Base-by-base conservation (phyloP, 305 asterid species). In the Fraxinus albicans region DNA sequence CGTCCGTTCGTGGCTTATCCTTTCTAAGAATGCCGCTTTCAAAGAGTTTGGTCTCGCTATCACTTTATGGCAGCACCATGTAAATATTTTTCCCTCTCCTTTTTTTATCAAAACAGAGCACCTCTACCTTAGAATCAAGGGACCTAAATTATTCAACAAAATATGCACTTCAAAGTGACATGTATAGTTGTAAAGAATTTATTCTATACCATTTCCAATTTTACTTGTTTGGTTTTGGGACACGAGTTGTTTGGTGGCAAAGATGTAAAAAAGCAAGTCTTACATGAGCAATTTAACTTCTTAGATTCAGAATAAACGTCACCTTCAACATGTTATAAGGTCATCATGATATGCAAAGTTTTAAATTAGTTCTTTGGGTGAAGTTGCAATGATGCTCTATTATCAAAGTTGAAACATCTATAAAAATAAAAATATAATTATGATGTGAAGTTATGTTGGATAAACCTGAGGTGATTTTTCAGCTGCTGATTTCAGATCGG, bases 381-480 rank as follows among this genome's bases (percentile, higher is more conserved):
- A 81, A 77, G 58, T 10, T 33, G 58, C 73, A 76, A 13, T 21
- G 77, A 23, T 0, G 29, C 27, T 8, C 35, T 3, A 80, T 15
- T 79, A 76, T 76, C 73, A 75, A 70, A 17, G n/a, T 73, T 15
- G 47, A 60, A 69, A 72, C 74, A 53, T 40, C 17, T 42, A 27
- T 21, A 79, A 42, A 77, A 77, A 29, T 53, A 7, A 25, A 31
- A 13, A 13, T 31, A 40, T 70, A 70, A 69, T 29, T 69, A 31
- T 27, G 19, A 70, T 29, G 34, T 12, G 21, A 31, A 29, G 35
- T 70, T 31, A 3, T 55, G 81, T 50, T 3, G 63, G 44, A 85
- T 88, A 82, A 83, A 94, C 98, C 98, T 95, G 98, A 70, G 99
- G 97, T 76, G 95, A 92, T 88, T 90, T 94, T 85, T 95, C 99